Base-by-base conservation (phyloP, 805 yeast genomes). In the Myxozyma vanderwaltii region DNA sequence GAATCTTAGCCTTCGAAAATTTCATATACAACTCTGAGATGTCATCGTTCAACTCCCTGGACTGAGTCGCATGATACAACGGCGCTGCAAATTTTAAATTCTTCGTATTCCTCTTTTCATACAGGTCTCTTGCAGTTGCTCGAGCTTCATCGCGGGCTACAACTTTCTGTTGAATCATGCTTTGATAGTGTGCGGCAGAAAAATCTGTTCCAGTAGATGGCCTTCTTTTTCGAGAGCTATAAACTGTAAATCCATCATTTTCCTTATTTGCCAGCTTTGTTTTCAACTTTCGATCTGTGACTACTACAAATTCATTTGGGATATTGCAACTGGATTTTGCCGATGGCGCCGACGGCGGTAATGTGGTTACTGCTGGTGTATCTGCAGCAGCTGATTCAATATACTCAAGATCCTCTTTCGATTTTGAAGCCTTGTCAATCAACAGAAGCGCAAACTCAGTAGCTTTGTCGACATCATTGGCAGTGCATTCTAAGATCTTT, bases 381-480 rank as follows among this genome's bases (percentile, higher is more conserved):
- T 29, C 33, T 13, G 7, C 21, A 7, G 19, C 44, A 10, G 29
- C 36, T 8, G 49, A 5, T 23, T 29, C 44, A 10, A 35, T 27
- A 23, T 13, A 54, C 1, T 26, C 31, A 17, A 54, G 21, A 29
- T 54, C 49, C 17, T 55, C 54, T 13, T 35, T 40, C n/a, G 29
- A 6, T 5, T 23, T 31, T 23, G 21, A 17, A 3, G 58, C 39
- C 15, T 40, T 44, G 19, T 45, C 53, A 38, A 51, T 43, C 17
- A 57, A 19, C 7, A 51, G 3, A 2, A 57, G 23, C 12, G 61
- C 29, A 23, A 51, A 17, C n/a, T 45, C 50, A 1, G 53, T 51
- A 8, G 61, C 56, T 27, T 47, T 46, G 39, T 57, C 57, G 12
- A 41, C 15, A 17, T 57, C 35, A 15, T 57, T 51, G 7, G 36